Evolutionary conservation across 2,329 filamentous ascomycete genomes (phyloP), one percentile per base, ranked within the genome.

Genomic region (Sporothrix inflata): DNA sequence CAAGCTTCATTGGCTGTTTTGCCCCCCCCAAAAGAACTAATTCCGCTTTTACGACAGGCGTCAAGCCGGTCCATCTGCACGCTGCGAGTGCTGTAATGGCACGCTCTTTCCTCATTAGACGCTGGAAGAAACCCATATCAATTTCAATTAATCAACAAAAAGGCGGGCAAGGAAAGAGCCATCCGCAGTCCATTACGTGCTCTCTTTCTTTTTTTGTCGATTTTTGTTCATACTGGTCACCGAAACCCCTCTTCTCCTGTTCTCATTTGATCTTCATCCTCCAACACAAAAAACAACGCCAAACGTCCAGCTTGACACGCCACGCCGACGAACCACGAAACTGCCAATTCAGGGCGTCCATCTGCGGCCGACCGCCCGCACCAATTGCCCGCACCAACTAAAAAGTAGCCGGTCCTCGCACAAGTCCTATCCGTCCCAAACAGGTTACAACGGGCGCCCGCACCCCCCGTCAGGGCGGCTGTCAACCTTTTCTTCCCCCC

Each of bases 391-490:
- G 65, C 65, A 14, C 65, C 47, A 68, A 40, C 45, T 24, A 53
- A 53, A 67, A 68, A 53, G 27, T 68, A 30, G 65, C 67, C 67
- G 67, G 67, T 19, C 21, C 30, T 27, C 51, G 34, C 66, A 69
- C 42, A 47, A 55, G 45, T 21, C 65, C 65, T 40, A 53, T 68
- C 63, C 67, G n/a, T 47, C 67, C 67, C 34, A 69, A 47, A 60
- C 14, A 69, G 51, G 49, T 69, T 69, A 69, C 67, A 12, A 42
- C 66, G 21, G 30, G 27, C 42, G 47, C 47, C 65, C 42, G 42
- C 42, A 47, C 42, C 65, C 65, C 42, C 65, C 65, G 45, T 49
- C 45, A 40, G 47, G 53, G 47, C 65, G 16, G 65, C 65, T 53
- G 45, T 53, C 65, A 51, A 51, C 57, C 34, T 63, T 63, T 49